These are phyloP conservation scores for Chlorella sp. DNA, from an alignment of 139 green algal genomes.

Conservation along the genomic window DNA sequence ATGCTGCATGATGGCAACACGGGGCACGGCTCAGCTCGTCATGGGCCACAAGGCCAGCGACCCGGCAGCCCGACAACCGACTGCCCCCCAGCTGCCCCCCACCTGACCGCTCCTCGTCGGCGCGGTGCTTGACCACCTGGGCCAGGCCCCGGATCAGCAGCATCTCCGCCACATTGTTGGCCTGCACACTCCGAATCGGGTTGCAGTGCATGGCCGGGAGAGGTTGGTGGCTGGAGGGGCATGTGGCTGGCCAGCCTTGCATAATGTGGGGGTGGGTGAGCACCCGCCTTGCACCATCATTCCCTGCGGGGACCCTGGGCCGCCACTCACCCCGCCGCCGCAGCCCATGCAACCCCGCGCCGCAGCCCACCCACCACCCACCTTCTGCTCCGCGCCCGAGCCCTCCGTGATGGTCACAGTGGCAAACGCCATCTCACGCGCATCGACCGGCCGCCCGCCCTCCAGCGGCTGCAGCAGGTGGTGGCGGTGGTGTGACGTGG, in stretches of 20 bases:
- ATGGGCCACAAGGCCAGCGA: too few species aligned
- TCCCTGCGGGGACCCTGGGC: too few species aligned
- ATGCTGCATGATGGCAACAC: neutral
- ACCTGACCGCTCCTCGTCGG: conserved; percentile 55
- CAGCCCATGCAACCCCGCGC: neutral
- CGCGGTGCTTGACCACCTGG: conserved; percentile 73
- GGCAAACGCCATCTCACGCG: conserved; percentile 79
- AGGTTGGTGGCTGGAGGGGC: neutral
- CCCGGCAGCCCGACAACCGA: neutral
- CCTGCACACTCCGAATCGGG: conserved; percentile 65
- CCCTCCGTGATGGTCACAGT: conserved; percentile 68
- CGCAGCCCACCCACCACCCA: neutral
- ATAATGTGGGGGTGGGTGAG: too few species aligned
- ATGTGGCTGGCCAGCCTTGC: too few species aligned
- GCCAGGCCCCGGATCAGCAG: conserved; percentile 87
- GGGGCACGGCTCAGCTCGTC: neutral
- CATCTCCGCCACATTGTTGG: conserved; percentile 85
- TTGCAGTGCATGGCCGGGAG: neutral
- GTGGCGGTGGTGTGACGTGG: too few species aligned
- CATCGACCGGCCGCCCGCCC: conserved; percentile 30
- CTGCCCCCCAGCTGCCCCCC: neutral
- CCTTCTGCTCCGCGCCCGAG: conserved; percentile 28
- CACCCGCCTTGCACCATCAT: too few species aligned
- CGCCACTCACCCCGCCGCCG: too few species aligned
- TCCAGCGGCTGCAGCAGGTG: conserved; percentile 47